Percentiles rank a stretch among this genome's conserved stretches.
Evolutionary conservation across 345 rosid genomes (phyloP).

Genomic region (Clausena lansium): DNA sequence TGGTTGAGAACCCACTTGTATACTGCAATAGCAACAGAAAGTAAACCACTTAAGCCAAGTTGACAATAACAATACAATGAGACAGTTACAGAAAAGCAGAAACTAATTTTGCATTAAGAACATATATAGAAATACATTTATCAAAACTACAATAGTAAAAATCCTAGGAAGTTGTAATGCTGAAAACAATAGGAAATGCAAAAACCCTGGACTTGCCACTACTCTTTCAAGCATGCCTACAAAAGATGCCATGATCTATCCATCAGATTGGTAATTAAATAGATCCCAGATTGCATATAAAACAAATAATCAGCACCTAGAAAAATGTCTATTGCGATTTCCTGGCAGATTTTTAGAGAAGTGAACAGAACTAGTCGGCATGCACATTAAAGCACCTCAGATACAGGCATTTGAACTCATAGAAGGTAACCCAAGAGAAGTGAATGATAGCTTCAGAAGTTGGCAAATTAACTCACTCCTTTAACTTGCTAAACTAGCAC

Average conservation of each 20-base stretch:
- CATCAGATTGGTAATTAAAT: not conserved
- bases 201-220: not conserved
- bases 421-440: not conserved
- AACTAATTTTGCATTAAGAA: not conserved
- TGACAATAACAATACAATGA: not conserved
- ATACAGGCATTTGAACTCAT: not conserved
- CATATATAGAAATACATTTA: not conserved
- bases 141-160: not conserved
- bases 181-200: not conserved
- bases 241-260: not conserved
- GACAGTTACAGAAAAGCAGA: not conserved
- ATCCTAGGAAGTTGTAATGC: not conserved
- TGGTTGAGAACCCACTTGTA: constrained; percentile 94
- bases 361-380: not conserved
- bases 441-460: not conserved
- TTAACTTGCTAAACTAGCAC: constrained; percentile 9
- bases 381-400: not conserved
- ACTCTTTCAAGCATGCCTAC: not conserved
- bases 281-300: not conserved
- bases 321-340: not conserved
- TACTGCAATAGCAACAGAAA: constrained; percentile 40
- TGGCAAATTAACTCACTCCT: not conserved
- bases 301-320: not conserved
- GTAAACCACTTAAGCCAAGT: not conserved
- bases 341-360: not conserved